phyloP scores from a whole-genome alignment of 176 grass and related monocot species.

The Rhipidocladum racemiflorum region DNA sequence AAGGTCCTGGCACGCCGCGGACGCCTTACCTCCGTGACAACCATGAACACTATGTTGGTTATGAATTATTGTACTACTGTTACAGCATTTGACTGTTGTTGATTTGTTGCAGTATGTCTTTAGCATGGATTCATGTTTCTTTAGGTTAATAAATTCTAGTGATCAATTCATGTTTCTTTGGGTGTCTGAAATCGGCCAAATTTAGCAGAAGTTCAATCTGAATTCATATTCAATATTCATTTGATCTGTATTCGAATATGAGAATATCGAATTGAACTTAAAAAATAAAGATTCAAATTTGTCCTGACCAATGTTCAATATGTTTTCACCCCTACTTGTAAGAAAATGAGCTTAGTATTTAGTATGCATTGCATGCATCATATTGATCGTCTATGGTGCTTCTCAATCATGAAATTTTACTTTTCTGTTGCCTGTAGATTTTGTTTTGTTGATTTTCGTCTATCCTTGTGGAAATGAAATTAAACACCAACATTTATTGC shows the following conservation, averaged over 20 bases:
- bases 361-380: neutral
- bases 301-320: neutral
- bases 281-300: neutral
- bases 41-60: neutral
- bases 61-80: neutral
- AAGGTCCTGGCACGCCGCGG: too few species aligned
- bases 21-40: too few species aligned
- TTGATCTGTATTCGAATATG: neutral
- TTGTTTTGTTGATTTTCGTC: conserved; percentile 14
- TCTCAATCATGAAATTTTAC: conserved; percentile 10
- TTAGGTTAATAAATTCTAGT: neutral
- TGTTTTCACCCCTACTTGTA: neutral
- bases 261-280: neutral
- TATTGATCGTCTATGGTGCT: neutral
- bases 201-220: neutral
- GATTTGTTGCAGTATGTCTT: neutral
- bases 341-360: neutral
- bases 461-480: conserved; percentile 2
- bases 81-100: neutral
- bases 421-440: neutral
- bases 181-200: neutral
- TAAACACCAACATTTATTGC: neutral
- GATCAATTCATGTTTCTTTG: neutral
- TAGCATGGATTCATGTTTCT: neutral
- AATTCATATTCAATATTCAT: neutral